Evolutionary conservation across 2,329 filamentous ascomycete genomes (phyloP).

Genomic region (Mollisia scopiformis): DNA sequence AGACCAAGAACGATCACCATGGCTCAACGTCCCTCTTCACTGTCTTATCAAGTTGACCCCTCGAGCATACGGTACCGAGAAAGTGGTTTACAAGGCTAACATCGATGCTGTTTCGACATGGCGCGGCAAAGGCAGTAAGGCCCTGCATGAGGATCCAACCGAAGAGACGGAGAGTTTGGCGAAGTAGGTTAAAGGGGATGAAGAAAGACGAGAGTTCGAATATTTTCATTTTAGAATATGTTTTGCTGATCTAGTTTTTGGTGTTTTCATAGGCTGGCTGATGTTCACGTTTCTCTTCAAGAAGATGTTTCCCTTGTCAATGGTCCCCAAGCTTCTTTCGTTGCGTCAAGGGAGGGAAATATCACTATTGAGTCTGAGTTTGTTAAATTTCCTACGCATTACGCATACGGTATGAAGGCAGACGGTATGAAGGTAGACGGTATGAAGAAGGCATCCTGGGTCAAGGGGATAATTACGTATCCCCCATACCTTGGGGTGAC

Average conservation of each 20-base stretch:
- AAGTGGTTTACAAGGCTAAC: constrained; percentile 84
- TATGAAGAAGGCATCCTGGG: no score
- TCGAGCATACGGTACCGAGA: constrained; percentile 89
- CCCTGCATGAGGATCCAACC: constrained; percentile 70
- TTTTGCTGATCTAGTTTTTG: neutral
- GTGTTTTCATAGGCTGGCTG: neutral
- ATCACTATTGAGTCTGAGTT: neutral
- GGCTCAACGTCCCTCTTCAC: constrained; percentile 98
- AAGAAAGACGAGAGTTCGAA: neutral
- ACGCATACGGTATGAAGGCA: no score
- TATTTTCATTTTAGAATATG: neutral
- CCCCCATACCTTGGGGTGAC: no score
- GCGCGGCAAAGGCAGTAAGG: constrained; percentile 89
- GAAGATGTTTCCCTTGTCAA: neutral
- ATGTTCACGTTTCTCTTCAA: neutral
- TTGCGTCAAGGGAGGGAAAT: neutral
- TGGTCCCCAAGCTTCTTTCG: neutral
- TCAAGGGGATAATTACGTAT: no score
- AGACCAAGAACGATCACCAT: constrained; percentile 87
- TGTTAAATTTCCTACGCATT: neutral
- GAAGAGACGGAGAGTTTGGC: constrained; percentile 25
- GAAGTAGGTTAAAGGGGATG: neutral
- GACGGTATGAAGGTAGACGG: no score
- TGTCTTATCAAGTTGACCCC: constrained; percentile 96
- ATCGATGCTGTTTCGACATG: constrained; percentile 97